Evolutionary conservation across 2,329 filamentous ascomycete genomes (phyloP), one percentile per base, ranked within the genome.

Genomic region (Pyricularia sp.): DNA sequence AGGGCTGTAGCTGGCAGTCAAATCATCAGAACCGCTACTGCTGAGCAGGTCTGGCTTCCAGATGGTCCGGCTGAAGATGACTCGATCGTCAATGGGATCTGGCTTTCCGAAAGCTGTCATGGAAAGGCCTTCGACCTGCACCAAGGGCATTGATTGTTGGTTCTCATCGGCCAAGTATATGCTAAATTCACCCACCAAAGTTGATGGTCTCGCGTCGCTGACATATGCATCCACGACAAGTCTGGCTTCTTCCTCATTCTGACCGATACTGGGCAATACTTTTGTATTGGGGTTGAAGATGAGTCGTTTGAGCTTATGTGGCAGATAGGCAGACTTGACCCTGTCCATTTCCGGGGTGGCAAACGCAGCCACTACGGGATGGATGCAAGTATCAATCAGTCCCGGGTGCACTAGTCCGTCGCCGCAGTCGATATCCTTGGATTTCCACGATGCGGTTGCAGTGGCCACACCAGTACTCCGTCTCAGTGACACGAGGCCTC

Each of bases 11-110:
- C 55, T 40, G 28, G 40, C 22, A 16, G 49, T 49, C 44, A 62
- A 31, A 33, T 19, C 4, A 4, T 65, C 44, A 7, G 22, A 44
- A 7, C 44, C 44, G 40, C 19, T 49, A n/a, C 40, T 49, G 8
- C 53, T 59, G 10, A 65, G 16, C 6, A 65, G 30, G 26, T 65
- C 64, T 7, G 64, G 40, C 33, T 65, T 28, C 60, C 64, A 65
- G 33, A 62, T 35, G 2, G 64, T 65, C 44, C 57, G 19, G 60
- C 44, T 57, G 60, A 65, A 65, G 4, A 65, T 7, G 2, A 26
- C 24, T 19, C 60, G 64, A 22, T 65, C 64, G 44, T 57, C 62
- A 22, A 30, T 57, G 3, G 64, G 10, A 4, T 62, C 44, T 8
- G 60, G 59, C 3, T 26, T 55, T 22, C 40, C 40, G n/a, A 65